phyloP scores from a whole-genome alignment of 2,329 filamentous ascomycete genomes.

The Nemania sp. region DNA sequence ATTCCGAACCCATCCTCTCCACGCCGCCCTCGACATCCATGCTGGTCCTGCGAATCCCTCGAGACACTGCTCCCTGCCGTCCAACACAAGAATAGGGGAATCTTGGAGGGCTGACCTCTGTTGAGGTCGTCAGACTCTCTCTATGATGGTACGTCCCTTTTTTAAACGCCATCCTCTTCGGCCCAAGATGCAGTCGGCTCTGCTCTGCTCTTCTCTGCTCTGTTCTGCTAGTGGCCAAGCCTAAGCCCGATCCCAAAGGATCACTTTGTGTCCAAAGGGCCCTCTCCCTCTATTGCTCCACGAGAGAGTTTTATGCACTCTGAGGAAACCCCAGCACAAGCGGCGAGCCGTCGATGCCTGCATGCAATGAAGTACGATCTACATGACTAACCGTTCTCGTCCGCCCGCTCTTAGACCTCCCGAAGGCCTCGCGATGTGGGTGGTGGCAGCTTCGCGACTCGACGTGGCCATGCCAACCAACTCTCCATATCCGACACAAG shows the following conservation, averaged over 20 bases:
- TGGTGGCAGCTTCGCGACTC: conserved; percentile 60
- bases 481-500: conserved; percentile 81
- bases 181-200: background rate
- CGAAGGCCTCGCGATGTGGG: conserved; percentile 58
- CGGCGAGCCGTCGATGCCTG: background rate
- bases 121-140: conserved; percentile 37
- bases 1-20: conserved; percentile 11
- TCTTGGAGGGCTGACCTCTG: conserved; percentile 35
- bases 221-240: conserved; percentile 5
- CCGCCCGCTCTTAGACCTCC: conserved; percentile 53
- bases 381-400: conserved; percentile 25
- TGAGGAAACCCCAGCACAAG: background rate
- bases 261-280: conserved; percentile 2
- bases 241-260: conserved; percentile 5
- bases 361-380: background rate
- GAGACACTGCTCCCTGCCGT: conserved; percentile 36
- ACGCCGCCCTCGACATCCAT: conserved; percentile 31
- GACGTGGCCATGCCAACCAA: conserved; percentile 62
- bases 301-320: conserved; percentile 1
- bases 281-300: conserved; percentile 2
- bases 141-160: conserved; percentile 39
- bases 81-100: conserved; percentile 34
- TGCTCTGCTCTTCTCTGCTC: too few relatives aligned
- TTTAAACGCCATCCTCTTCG: background rate
- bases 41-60: conserved; percentile 35